A percentile compares a stretch with the other conserved stretches of the same genome.
These are phyloP conservation scores for Backusella sp. DNA, from an alignment of 192 early-diverging fungal species.

Conservation along the genomic window DNA sequence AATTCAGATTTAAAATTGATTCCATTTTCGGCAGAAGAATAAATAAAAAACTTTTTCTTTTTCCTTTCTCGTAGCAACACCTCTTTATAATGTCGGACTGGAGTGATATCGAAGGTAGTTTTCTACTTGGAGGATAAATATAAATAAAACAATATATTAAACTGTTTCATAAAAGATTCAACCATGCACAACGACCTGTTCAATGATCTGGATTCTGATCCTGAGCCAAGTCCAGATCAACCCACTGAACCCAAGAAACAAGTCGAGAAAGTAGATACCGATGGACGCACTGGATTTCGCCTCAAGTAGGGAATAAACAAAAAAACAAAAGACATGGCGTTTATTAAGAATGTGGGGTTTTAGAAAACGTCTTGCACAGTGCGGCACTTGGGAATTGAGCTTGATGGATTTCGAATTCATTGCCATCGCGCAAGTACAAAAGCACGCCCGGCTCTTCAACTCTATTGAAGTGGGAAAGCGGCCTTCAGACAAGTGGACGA, in stretches of 20 bases:
- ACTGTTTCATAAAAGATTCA: not conserved
- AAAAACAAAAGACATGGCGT: not conserved
- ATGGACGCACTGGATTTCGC: not conserved
- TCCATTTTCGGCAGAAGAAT: not conserved
- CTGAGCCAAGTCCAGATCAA: not conserved
- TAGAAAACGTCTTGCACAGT: not conserved
- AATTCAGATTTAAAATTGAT: not conserved
- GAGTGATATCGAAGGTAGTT: not conserved
- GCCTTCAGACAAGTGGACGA: slow-evolving; percentile 18
- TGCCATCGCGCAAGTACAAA: not conserved
- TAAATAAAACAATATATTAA: not conserved
- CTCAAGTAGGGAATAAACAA: not conserved
- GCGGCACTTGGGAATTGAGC: not conserved
- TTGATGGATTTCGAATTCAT: not conserved
- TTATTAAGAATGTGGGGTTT: not conserved
- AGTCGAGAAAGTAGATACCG: not conserved
- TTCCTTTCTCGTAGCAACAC: not conserved
- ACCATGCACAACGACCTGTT: not conserved
- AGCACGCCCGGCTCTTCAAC: not conserved
- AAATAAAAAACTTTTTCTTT: not conserved
- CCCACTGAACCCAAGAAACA: not conserved
- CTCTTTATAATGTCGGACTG: not conserved
- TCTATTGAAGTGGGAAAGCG: slow-evolving; percentile 20
- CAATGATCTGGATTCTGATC: not conserved
- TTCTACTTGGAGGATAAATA: not conserved